These are phyloP conservation scores for Apodospora peruviana DNA, from an alignment of 495 filamentous ascomycete genomes.

Conservation along the genomic window DNA sequence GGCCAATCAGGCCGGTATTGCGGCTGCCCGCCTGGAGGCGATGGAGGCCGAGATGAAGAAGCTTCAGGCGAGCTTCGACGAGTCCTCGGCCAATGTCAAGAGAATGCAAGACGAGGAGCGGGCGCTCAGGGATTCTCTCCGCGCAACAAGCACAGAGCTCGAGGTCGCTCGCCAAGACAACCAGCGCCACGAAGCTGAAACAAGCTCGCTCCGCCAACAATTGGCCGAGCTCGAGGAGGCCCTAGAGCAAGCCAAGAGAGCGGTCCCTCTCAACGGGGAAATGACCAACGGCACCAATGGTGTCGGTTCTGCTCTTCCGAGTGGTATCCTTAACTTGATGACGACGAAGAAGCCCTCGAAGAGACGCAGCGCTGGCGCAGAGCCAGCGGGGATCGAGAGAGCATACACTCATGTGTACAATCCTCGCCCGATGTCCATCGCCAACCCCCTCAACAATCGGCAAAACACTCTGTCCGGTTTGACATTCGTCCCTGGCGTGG, in stretches of 20 bases:
- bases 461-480: conserved; percentile 58
- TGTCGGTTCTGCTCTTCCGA: conserved; percentile 47
- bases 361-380: conserved; percentile 87
- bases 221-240: conserved; percentile 87
- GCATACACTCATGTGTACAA: conserved; percentile 91
- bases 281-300: conserved; percentile 56
- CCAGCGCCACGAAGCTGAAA: conserved; percentile 72
- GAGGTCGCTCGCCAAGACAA: conserved; percentile 66
- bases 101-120: conserved; percentile 90
- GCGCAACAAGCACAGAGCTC: conserved; percentile 68
- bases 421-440: conserved; percentile 92
- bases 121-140: conserved; percentile 70
- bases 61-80: conserved; percentile 79
- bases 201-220: conserved; percentile 75
- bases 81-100: conserved; percentile 81
- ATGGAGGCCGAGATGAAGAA: conserved; percentile 94
- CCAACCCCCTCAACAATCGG: conserved; percentile 58
- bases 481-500: conserved; percentile 68
- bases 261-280: conserved; percentile 60
- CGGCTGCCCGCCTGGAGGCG: conserved; percentile 75
- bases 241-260: conserved; percentile 76
- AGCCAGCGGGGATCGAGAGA: conserved; percentile 73
- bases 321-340: conserved; percentile 90
- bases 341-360: conserved; percentile 98
- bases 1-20: conserved; percentile 96